A percentile compares a stretch with the other conserved stretches of the same genome.
Evolutionary conservation across 148 eudicot species (phyloP).

Genomic region (Heliamphora exappendiculata): DNA sequence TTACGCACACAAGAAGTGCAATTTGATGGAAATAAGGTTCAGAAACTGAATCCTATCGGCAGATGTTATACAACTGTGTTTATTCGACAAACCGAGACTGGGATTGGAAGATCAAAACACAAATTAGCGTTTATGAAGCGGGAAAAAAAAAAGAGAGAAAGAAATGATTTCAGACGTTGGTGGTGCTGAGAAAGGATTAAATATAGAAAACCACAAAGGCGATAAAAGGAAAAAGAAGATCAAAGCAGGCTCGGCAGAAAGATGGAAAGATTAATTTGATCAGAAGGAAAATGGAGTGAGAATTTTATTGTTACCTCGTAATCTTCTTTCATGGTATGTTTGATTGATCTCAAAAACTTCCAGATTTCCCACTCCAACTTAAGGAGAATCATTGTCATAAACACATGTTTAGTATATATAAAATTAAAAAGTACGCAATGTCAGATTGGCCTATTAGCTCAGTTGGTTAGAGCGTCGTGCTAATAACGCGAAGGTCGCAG

Average conservation of each 20-base stretch:
- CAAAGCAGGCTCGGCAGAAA: neutral
- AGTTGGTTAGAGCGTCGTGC: constrained; percentile 40
- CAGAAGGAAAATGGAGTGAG: neutral
- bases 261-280: neutral
- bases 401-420: too few species aligned
- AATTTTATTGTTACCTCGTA: constrained; percentile 8
- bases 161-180: neutral
- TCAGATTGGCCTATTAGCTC: constrained; percentile 20
- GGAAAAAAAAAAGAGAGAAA: neutral
- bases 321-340: constrained; percentile 6
- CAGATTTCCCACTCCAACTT: neutral
- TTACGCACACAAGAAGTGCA: neutral
- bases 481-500: constrained; percentile 97
- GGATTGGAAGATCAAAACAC: neutral
- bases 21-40: neutral
- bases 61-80: neutral
- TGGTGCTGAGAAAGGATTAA: neutral
- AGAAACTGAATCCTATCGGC: neutral
- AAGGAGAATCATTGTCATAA: neutral
- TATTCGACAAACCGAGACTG: neutral
- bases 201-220: neutral
- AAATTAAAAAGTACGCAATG: too few species aligned
- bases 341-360: neutral
- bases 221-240: neutral
- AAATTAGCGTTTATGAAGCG: neutral